phyloP scores from a whole-genome alignment of 306 rosid genomes.

The Cucurbita pepo region DNA sequence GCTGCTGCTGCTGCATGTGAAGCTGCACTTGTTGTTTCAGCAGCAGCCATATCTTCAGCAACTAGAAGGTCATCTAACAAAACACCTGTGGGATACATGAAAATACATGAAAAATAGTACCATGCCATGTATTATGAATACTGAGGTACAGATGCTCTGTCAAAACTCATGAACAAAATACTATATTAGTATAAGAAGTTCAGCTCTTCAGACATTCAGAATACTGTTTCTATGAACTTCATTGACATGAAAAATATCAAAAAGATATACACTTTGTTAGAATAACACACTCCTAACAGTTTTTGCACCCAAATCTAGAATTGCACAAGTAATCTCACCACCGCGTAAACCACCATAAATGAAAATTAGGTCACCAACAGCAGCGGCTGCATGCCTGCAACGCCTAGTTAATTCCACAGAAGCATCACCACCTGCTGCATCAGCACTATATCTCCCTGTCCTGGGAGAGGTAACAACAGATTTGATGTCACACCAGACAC shows the following conservation, averaged over 20 bases:
- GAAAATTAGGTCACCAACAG: slow-evolving; percentile 84
- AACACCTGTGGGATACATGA: slow-evolving; percentile 44
- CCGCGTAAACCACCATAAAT: slow-evolving; percentile 99
- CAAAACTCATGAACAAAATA: neutral
- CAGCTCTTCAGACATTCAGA: neutral
- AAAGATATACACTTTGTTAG: neutral
- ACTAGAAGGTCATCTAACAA: slow-evolving; percentile 92
- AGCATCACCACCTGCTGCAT: slow-evolving; percentile 99
- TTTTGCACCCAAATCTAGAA: neutral
- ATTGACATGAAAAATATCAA: neutral
- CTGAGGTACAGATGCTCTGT: neutral
- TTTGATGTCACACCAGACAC: slow-evolving; percentile 98
- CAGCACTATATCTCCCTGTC: slow-evolving; percentile 96
- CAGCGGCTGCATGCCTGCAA: slow-evolving; percentile 99
- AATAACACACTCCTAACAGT: neutral
- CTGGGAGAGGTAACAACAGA: slow-evolving; percentile 94
- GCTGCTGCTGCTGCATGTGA: slow-evolving; percentile 98
- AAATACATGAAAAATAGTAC: neutral
- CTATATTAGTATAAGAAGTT: neutral
- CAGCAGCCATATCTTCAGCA: slow-evolving; percentile 99
- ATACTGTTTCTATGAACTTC: neutral
- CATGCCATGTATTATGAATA: neutral
- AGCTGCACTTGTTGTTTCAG: slow-evolving; percentile 94
- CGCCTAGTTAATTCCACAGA: slow-evolving; percentile 92
- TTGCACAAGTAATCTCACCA: slow-evolving; percentile 24